Base-by-base conservation (phyloP, 345 rosid species). In the Anacardium occidentale region DNA sequence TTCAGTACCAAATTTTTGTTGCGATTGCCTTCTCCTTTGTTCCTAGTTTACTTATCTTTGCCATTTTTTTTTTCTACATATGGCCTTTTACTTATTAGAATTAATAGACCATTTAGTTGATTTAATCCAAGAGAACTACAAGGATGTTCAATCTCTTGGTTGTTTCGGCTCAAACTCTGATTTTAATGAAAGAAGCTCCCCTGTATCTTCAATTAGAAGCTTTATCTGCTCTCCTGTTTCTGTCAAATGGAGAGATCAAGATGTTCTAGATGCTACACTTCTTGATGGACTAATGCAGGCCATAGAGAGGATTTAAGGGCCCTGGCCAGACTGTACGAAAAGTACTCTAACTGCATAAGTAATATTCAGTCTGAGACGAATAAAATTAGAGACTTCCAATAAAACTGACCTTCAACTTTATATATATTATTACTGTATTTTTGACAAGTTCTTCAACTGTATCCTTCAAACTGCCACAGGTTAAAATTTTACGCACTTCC, bases 271-370 rank as follows among this genome's bases (percentile, higher is more conserved):
- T 71, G 68, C 66, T 68, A 75, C 71, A 58, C 67, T 80, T 85
- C 75, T 69, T 74, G 68, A 71, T 71, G 73, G 82, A 62, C 70
- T 90, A 66, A 53, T 74, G 64, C 74, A 83, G 70, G 85, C 95
- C 72, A 78, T 88, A 80, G 85, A 85, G 84, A 87, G 78, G 74
- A 87, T 92, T 77, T 94, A 75, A 83, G 73, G 74, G 82, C 85
- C 25, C 77, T 94, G 62, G 83, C 83, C 73, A 79, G 77, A 76
- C 76, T 83, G 52, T 90, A 88, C 64, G 83, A 78, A 81, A 76
- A 77, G 69, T 85, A 79, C 78, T 83, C 83, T 75, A 85, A 81
- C 76, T 76, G 66, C 68, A 70, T 68, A 58, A 75, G 77, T 69
- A 79, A 80, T 77, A 76, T 77, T 47, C 79, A 77, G 52, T 82